Evolutionary conservation across 345 rosid species (phyloP), one percentile per base, ranked within the genome.

Genomic region (Eucalyptus cloeziana): DNA sequence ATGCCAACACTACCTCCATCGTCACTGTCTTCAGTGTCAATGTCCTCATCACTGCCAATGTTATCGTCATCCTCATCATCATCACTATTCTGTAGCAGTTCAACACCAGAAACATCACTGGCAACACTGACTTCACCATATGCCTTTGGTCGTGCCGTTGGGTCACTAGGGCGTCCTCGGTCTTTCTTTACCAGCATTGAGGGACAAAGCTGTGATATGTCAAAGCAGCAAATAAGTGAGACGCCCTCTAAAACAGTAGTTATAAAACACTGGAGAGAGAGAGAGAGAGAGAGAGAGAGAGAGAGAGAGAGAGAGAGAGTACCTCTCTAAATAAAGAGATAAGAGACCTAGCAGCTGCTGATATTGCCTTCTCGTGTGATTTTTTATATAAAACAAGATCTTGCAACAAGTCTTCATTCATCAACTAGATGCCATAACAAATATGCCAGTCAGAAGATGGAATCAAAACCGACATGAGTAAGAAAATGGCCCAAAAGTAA

Each of bases 361-460:
- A 96, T 89, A 97, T 91, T 60, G 99, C 98, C 91, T 97, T 98
- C 91, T 96, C 98, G 50, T 95, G 98, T 52, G 97, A 92, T 90
- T 98, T 98, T 92, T 95, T 98, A 91, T 97, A 98, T 87, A 93
- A 90, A 47, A 93, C 99, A 69, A 98, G 98, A 91, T 98, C 99
- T 97, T 97, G 99, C 89, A 98, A 93, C 92, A 98, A 93, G 62
- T 96, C 99, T 90, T 97, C 99, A 56, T 95, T 95, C 99, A 97
- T 97, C 96, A 98, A 93, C 99, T 98, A 88, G 86, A 49, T 56
- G 10, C 89, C 91, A 91, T 47, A 91, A 90, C 79, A 33, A 89
- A 47, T 33, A 86, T 40, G 50, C 69, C 27, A 86, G 50, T 50
- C 58, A 21, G 62, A 76, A 49, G 45, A 60, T 31, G 62, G 25